phyloP scores from a whole-genome alignment of 176 grass and related monocot species.

The Oryza meyeriana region DNA sequence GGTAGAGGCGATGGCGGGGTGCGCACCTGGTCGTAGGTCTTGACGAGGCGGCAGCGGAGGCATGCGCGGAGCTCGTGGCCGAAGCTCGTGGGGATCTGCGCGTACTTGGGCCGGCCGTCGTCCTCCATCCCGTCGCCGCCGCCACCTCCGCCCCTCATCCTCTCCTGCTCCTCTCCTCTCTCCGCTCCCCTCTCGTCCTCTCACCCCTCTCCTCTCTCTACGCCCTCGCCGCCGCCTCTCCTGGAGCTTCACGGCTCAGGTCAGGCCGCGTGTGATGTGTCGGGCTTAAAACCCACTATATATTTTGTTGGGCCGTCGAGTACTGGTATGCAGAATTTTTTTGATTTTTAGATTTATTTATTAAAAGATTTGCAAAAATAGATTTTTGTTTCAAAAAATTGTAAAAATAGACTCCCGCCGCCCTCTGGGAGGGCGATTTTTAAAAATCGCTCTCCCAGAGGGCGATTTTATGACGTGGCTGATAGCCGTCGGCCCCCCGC shows the following conservation, averaged over 20 bases:
- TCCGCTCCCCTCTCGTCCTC: neutral
- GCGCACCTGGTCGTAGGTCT: constrained; percentile 91
- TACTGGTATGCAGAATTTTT: too few species aligned
- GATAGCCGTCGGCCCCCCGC: too few species aligned
- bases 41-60: constrained; percentile 97
- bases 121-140: constrained; percentile 39
- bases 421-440: too few species aligned
- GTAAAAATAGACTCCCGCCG: too few species aligned
- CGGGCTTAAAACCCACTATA: neutral
- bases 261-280: neutral
- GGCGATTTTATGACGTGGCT: too few species aligned
- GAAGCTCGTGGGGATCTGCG: constrained; percentile 97
- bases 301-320: neutral
- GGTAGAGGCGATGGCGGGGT: neutral
- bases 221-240: too few species aligned
- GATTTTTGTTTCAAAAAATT: too few species aligned
- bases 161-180: neutral
- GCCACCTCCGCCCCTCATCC: neutral
- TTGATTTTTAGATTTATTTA: too few species aligned
- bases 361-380: too few species aligned
- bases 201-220: neutral
- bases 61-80: constrained; percentile 96
- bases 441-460: too few species aligned
- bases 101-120: constrained; percentile 43
- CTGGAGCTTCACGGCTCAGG: neutral